Percentiles rank a stretch among this genome's conserved stretches.
phyloP scores from a whole-genome alignment of 2,329 filamentous ascomycete genomes.

The Dendryphion nanum region DNA sequence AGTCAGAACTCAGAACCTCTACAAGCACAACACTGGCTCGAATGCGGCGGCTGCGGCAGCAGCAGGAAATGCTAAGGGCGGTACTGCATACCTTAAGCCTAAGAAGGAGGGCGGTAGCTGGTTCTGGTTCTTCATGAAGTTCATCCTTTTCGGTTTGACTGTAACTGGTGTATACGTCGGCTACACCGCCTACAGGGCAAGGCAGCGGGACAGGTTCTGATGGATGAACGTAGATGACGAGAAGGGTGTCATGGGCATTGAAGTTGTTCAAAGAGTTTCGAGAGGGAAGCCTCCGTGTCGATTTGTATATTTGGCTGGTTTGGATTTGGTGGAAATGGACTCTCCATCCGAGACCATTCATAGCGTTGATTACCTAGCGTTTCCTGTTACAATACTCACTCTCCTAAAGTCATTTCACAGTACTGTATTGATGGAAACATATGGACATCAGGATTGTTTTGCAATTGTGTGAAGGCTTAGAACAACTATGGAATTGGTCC shows the following conservation, averaged over 20 bases:
- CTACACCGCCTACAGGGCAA: conserved; percentile 77
- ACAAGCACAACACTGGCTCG: conserved; percentile 56
- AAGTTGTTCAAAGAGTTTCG: neutral
- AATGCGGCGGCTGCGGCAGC: conserved; percentile 17
- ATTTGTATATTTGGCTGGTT: conserved; percentile 20
- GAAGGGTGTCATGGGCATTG: neutral
- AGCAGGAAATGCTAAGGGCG: conserved; percentile 24
- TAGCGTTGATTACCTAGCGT: conserved; percentile 17
- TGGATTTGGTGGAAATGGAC: conserved; percentile 5
- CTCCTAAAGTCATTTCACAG: neutral
- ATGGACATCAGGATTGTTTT: neutral
- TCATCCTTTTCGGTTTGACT: conserved; percentile 70
- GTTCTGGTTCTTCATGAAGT: conserved; percentile 77
- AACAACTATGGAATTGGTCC: conserved; percentile 13
- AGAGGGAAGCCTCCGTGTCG: neutral
- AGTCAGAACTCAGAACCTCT: conserved; percentile 83
- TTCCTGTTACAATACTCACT: conserved; percentile 9
- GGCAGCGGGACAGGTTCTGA: conserved; percentile 49
- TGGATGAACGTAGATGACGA: conserved; percentile 1
- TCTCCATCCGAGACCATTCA: conserved; percentile 4
- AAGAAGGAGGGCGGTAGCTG: conserved; percentile 56
- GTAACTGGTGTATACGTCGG: conserved; percentile 77
- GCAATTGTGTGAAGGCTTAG: neutral
- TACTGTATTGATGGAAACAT: neutral
- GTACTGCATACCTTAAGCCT: conserved; percentile 33